Conservation (phyloP, 495 filamentous ascomycete genomes). For the Podospora pseudoanserina region DNA sequence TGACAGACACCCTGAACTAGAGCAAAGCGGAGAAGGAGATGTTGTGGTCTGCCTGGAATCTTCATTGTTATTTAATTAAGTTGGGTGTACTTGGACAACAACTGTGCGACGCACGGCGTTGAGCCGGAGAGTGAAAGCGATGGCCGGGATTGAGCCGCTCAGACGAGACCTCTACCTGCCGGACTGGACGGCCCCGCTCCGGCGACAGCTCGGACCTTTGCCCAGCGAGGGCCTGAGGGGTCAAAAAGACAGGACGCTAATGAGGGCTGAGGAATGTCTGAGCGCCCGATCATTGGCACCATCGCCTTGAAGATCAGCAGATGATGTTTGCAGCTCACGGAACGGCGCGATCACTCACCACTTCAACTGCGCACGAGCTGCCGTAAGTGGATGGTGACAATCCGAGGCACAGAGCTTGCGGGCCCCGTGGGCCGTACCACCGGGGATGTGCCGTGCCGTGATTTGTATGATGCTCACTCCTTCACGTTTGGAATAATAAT, state of each 20-base stretch:
- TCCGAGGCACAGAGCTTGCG: neutral
- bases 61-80: neutral
- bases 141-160: neutral
- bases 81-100: neutral
- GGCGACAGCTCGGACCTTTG: neutral
- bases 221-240: neutral
- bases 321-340: neutral
- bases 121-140: neutral
- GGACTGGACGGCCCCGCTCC: neutral
- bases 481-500: neutral
- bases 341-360: neutral
- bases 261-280: neutral
- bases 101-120: neutral
- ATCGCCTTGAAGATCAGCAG: constrained; percentile 1
- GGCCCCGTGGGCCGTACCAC: neutral
- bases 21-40: neutral
- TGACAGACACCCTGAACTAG: neutral
- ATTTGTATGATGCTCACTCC: neutral
- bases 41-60: neutral
- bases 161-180: neutral
- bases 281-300: neutral
- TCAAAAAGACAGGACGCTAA: neutral
- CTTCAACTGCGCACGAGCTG: neutral
- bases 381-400: constrained; percentile 2
- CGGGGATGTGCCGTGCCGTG: neutral